Conservation (phyloP, 2,329 filamentous ascomycete genomes). For the Monilinia fructigena region DNA sequence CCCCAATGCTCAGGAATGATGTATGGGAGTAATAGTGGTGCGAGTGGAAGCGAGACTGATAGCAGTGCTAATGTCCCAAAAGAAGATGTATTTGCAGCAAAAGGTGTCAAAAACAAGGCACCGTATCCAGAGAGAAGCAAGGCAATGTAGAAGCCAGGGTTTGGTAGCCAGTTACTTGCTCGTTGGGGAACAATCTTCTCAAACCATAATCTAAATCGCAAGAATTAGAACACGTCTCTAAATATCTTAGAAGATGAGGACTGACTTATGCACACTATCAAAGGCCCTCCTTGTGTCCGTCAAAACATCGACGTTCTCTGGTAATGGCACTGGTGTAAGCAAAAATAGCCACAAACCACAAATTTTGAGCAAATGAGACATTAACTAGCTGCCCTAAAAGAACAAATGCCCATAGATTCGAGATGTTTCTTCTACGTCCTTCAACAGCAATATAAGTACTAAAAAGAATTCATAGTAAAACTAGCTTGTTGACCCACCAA, state of each 20-base stretch:
- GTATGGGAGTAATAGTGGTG: slow-evolving; percentile 48
- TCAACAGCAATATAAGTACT: slow-evolving; percentile 58
- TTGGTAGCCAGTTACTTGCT: slow-evolving; percentile 47
- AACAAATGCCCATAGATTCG: slow-evolving; percentile 56
- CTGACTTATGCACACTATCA: slow-evolving; percentile 17
- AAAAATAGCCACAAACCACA: slow-evolving; percentile 61
- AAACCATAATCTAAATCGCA: slow-evolving; percentile 39
- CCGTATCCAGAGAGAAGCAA: slow-evolving; percentile 42
- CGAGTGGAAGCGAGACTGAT: slow-evolving; percentile 45
- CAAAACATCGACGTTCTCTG: slow-evolving; percentile 36
- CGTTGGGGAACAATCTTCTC: slow-evolving; percentile 44
- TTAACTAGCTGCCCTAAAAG: slow-evolving; percentile 58
- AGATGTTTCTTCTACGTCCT: slow-evolving; percentile 56
- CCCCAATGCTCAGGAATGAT: slow-evolving; percentile 53
- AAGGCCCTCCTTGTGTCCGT: slow-evolving; percentile 21
- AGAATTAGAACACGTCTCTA: slow-evolving; percentile 10
- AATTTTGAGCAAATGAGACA: slow-evolving; percentile 60
- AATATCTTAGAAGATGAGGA: not conserved
- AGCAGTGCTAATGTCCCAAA: slow-evolving; percentile 43
- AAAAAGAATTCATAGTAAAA: slow-evolving; percentile 54
- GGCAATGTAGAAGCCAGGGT: slow-evolving; percentile 41
- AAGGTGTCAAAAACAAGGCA: slow-evolving; percentile 44
- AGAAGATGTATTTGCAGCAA: slow-evolving; percentile 44
- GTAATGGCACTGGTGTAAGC: slow-evolving; percentile 52
- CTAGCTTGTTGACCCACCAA: slow-evolving; percentile 63